Evolutionary conservation across 257 asterid genomes (phyloP).

Genomic region (Hygrophila difformis): DNA sequence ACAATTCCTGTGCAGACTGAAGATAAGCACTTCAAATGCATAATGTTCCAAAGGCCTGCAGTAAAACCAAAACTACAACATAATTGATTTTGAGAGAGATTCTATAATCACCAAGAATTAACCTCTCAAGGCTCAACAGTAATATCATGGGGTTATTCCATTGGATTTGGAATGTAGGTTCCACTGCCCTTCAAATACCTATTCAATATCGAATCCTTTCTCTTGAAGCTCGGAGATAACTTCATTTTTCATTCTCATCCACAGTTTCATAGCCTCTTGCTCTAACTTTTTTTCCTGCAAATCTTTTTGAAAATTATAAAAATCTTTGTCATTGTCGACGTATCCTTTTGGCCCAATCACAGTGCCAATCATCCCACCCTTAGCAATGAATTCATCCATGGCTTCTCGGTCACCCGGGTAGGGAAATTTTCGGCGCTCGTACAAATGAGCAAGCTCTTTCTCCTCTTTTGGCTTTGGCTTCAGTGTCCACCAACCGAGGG

Average conservation of each 20-base stretch:
- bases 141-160: no score
- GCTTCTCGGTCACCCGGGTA: constrained; percentile 89
- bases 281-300: constrained; percentile 87
- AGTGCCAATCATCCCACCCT: constrained; percentile 98
- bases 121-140: no score
- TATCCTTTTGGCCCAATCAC: constrained; percentile 86
- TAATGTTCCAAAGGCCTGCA: no score
- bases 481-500: constrained; percentile 91
- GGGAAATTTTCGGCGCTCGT: constrained; percentile 71
- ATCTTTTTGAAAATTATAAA: constrained; percentile 53
- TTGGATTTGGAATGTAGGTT: no score
- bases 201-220: constrained; percentile 64
- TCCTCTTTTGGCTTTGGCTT: constrained; percentile 87
- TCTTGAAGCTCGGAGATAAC: constrained; percentile 68
- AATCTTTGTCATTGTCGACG: constrained; percentile 51
- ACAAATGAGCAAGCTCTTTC: constrained; percentile 70
- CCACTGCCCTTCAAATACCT: no score
- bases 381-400: constrained; percentile 73
- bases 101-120: no score
- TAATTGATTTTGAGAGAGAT: no score
- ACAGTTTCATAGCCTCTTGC: constrained; percentile 80
- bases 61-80: no score
- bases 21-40: no score
- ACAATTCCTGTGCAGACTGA: no score
- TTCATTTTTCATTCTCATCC: constrained; percentile 87